phyloP scores from a whole-genome alignment of 768 basidiomycete genomes.

The Neoboletus magnificus region DNA sequence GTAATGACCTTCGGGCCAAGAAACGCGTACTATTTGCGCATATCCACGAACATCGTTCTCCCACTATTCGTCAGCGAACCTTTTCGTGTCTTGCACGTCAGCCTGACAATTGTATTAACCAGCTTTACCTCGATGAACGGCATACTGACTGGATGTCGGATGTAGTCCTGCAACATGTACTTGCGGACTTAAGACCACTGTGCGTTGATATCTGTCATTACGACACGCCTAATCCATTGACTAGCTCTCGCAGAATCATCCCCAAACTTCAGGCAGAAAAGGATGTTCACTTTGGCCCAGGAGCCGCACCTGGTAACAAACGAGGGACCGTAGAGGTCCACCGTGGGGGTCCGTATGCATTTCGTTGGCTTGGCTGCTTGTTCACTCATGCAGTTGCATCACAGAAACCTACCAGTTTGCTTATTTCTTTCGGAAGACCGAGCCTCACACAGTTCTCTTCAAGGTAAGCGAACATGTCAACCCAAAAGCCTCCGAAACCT shows the following conservation, averaged over 20 bases:
- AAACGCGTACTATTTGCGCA: constrained; percentile 80
- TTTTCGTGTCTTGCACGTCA: not conserved
- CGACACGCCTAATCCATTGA: not conserved
- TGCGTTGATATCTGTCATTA: constrained; percentile 23
- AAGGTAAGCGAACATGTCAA: constrained; percentile 52
- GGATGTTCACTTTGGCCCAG: constrained; percentile 39
- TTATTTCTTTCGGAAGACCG: constrained; percentile 82
- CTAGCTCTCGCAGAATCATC: constrained; percentile 47
- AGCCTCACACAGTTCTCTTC: constrained; percentile 75
- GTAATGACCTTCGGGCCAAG: constrained; percentile 65
- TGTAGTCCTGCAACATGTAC: constrained; percentile 69
- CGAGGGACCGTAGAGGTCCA: constrained; percentile 78
- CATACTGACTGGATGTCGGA: constrained; percentile 94
- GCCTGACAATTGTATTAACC: constrained; percentile 7
- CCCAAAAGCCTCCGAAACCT: not conserved
- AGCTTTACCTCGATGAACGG: constrained; percentile 85
- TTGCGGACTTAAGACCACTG: constrained; percentile 77
- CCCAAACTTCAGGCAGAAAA: constrained; percentile 64
- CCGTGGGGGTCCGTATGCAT: constrained; percentile 59
- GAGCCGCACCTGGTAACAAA: constrained; percentile 46
- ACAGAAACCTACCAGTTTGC: constrained; percentile 87
- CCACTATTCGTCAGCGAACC: constrained; percentile 65
- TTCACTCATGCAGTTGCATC: constrained; percentile 1
- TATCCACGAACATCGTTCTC: constrained; percentile 68
- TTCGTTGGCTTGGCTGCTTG: not conserved